Evolutionary conservation across 495 filamentous ascomycete genomes (phyloP).

Genomic region (Tuber aestivum): DNA sequence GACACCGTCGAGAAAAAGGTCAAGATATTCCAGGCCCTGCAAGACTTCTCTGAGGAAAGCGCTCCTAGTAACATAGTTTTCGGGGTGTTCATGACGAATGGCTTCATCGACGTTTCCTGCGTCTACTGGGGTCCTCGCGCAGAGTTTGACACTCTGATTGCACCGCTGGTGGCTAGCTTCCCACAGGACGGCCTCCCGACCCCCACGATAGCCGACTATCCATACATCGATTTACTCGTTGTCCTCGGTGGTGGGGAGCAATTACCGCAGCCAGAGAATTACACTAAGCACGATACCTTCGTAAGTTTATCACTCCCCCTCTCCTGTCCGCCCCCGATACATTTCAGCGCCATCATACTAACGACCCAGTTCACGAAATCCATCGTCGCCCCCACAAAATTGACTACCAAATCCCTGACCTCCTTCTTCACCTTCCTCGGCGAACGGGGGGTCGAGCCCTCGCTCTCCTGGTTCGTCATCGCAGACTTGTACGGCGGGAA

Average conservation of each 20-base stretch:
- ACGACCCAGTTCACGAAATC: conserved; percentile 29
- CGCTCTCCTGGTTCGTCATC: conserved; percentile 51
- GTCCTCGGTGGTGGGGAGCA: conserved; percentile 16
- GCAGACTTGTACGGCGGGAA: conserved; percentile 55
- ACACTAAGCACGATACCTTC: conserved; percentile 30
- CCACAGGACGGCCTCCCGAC: conserved; percentile 12
- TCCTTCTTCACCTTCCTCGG: conserved; percentile 30
- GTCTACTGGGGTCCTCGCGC: conserved; percentile 34
- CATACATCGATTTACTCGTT: conserved; percentile 28
- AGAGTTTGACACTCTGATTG: conserved; percentile 30
- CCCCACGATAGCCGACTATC: conserved; percentile 9
- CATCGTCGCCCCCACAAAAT: conserved; percentile 23
- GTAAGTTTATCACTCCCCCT: conserved; percentile 13
- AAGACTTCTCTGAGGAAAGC: conserved; percentile 17
- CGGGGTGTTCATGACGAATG: conserved; percentile 8
- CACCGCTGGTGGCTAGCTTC: conserved; percentile 31
- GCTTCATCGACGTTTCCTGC: conserved; percentile 20
- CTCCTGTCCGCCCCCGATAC: neutral
- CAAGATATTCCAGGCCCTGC: conserved; percentile 25
- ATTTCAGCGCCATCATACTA: neutral
- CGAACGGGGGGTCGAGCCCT: conserved; percentile 4
- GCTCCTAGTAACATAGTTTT: conserved; percentile 27
- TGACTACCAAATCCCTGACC: conserved; percentile 23
- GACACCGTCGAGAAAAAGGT: conserved; percentile 21
- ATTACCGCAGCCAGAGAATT: conserved; percentile 20